A percentile compares a stretch with the other conserved stretches of the same genome.
Conservation (phyloP, 2,329 filamentous ascomycete genomes). For the Coniochaeta sp. region DNA sequence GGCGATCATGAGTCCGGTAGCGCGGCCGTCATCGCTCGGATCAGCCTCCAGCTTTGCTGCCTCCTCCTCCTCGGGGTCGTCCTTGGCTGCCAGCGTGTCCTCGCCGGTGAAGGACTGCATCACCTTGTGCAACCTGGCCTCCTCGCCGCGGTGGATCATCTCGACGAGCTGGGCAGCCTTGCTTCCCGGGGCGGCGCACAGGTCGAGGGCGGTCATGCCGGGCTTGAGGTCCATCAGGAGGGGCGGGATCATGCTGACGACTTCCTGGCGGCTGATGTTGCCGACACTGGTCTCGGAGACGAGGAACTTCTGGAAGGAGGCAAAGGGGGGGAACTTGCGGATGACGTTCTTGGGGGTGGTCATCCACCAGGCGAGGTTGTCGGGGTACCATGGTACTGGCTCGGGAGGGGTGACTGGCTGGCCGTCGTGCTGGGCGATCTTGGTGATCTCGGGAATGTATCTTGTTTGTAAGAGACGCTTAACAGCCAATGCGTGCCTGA, state of each 20-base stretch:
- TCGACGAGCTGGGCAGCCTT: constrained; percentile 95
- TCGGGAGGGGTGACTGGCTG: constrained; percentile 72
- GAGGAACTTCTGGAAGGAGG: constrained; percentile 93
- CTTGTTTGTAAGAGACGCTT: constrained; percentile 79
- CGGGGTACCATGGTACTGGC: constrained; percentile 86
- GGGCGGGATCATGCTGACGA: constrained; percentile 98
- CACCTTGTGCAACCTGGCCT: constrained; percentile 70
- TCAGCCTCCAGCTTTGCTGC: constrained; percentile 49
- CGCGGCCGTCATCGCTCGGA: constrained; percentile 69
- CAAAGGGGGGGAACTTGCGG: constrained; percentile 87
- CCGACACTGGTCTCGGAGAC: constrained; percentile 95
- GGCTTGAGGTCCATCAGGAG: constrained; percentile 85
- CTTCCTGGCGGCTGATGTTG: constrained; percentile 95
- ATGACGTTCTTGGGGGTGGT: constrained; percentile 95
- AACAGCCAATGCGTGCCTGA: constrained; percentile 82
- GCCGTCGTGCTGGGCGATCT: constrained; percentile 77
- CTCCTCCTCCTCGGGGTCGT: constrained; percentile 37
- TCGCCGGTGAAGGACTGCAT: constrained; percentile 56
- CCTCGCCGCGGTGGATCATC: constrained; percentile 88
- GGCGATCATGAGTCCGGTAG: constrained; percentile 86
- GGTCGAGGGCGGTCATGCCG: constrained; percentile 87
- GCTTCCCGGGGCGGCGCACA: constrained; percentile 94
- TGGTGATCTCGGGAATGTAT: constrained; percentile 85
- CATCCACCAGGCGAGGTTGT: constrained; percentile 95
- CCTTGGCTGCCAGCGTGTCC: constrained; percentile 45